These are phyloP conservation scores for Atkinsonella hypoxylon DNA, from an alignment of 2,329 filamentous ascomycete species.

Conservation along the genomic window DNA sequence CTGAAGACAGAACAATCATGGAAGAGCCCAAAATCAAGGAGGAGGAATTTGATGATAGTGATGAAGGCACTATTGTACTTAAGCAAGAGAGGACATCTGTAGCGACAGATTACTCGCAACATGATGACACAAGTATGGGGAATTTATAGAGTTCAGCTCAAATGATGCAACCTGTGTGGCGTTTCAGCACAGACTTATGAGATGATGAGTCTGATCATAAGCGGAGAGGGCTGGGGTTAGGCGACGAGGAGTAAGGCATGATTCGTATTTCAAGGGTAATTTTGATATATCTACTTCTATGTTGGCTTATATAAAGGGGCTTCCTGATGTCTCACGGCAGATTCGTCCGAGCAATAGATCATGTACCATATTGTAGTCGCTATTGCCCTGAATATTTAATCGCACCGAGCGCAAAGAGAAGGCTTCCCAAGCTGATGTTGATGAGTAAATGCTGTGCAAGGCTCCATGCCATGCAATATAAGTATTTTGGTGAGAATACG, in stretches of 20 bases:
- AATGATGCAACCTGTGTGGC: not conserved
- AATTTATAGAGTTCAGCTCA: not conserved
- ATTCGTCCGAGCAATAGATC: too few species aligned
- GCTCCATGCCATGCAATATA: conserved; percentile 86
- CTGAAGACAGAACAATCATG: conserved; percentile 27
- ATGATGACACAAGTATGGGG: conserved; percentile 23
- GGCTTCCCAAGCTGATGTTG: conserved; percentile 51
- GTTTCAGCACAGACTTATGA: not conserved
- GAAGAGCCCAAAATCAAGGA: conserved; percentile 36
- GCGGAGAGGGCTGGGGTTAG: not conserved
- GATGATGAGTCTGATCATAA: not conserved
- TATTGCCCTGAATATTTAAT: conserved; percentile 6
- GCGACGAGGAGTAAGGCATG: not conserved
- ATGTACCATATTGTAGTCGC: too few species aligned
- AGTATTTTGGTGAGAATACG: conserved; percentile 92
- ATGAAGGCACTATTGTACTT: conserved; percentile 20
- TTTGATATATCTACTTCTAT: not conserved
- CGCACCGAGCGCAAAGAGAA: conserved; percentile 42
- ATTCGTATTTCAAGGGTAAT: not conserved
- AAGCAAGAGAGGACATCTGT: conserved; percentile 23
- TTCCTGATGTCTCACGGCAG: not conserved
- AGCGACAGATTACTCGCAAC: conserved; percentile 29
- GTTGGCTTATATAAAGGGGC: not conserved
- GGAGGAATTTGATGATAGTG: conserved; percentile 29
- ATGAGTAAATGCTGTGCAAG: conserved; percentile 67